Base-by-base conservation (phyloP, 176 grass and related monocot genomes). In the Areca catechu region DNA sequence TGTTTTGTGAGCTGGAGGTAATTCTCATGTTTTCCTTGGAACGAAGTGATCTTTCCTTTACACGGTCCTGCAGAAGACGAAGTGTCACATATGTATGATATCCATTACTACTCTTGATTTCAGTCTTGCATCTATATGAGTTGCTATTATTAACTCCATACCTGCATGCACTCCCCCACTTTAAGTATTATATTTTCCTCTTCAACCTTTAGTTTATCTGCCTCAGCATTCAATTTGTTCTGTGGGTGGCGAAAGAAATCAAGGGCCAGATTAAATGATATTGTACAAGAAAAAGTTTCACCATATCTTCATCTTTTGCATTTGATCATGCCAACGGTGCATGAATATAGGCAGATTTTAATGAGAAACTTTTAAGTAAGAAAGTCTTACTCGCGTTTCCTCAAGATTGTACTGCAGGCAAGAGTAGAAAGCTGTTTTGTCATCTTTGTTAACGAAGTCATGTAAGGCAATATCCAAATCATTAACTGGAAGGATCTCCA, bases 91-190 rank as follows among this genome's bases (percentile, higher is more conserved):
- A 62, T 56, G 16, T 37, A 66, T 71, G 62, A 50, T 24, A 37
- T 16, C 47, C 51, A 22, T 43, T 56, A 57, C 67, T 68, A 3
- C 51, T 20, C 17, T 20, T 54, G 56, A 16, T 27, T 14, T 19
- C 5, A 2, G 57, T 47, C 22, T 60, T 2, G 57, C 3, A 4
- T 53, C 52, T 56, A 37, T 61, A n/a, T 27, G 59, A 49, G 61
- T 15, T 6, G 34, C 51, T 5, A 66, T n/a, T 4, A 50, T 51
- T 3, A 66, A 19, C 76, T 66, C 6, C 28, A 61, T 72, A 78
- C 87, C 93, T 92, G 80, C 87, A 97, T 78, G 78, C 83, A 88
- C 74, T 85, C 75, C 7, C 72, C 80, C 54, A 85, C 78, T 92
- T 92, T 92, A 56, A 72, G 24, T 53, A 51, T 24, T 62, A 82